Percentiles rank a stretch among this genome's conserved stretches.
These are phyloP conservation scores for Trypanosomatidae sp. DNA, from an alignment of 208 protist genomes.

Conservation along the genomic window DNA sequence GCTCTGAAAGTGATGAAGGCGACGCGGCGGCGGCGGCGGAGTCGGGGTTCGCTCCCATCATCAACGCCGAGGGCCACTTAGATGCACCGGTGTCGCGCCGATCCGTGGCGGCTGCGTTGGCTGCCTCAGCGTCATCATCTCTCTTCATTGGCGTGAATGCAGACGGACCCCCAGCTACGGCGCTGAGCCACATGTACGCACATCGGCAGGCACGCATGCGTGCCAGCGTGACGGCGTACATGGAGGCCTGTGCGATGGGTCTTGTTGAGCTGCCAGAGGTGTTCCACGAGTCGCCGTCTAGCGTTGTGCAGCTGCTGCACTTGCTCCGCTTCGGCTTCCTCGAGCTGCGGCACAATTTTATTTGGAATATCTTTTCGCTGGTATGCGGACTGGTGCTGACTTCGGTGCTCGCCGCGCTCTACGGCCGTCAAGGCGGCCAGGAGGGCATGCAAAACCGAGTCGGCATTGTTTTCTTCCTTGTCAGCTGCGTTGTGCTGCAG, in stretches of 20 bases:
- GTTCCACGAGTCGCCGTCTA: slow-evolving; percentile 26
- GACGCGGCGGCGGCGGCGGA: not conserved
- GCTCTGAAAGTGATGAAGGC: not conserved
- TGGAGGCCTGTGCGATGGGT: slow-evolving; percentile 51
- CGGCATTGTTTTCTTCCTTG: slow-evolving; percentile 70
- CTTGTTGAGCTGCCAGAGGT: slow-evolving; percentile 26
- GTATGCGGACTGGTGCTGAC: slow-evolving; percentile 25
- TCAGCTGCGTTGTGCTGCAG: slow-evolving; percentile 61
- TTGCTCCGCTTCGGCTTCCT: slow-evolving; percentile 53
- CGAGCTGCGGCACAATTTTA: slow-evolving; percentile 43
- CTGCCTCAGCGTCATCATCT: not conserved
- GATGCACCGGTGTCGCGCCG: not conserved
- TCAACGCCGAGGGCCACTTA: not conserved
- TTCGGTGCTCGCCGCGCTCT: slow-evolving; percentile 46
- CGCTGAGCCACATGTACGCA: slow-evolving; percentile 25
- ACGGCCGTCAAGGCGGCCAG: slow-evolving; percentile 49
- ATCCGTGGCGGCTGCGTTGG: not conserved
- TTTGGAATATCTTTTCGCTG: slow-evolving; percentile 20
- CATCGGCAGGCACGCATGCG: slow-evolving; percentile 18
- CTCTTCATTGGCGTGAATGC: slow-evolving; percentile 1
- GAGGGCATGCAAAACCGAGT: slow-evolving; percentile 68
- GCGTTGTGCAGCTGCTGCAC: slow-evolving; percentile 39
- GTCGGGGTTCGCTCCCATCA: not conserved
- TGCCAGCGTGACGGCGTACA: slow-evolving; percentile 33
- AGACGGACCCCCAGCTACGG: slow-evolving; percentile 6